phyloP scores from a whole-genome alignment of 257 asterid species.

The Oldenlandia corymbosa region DNA sequence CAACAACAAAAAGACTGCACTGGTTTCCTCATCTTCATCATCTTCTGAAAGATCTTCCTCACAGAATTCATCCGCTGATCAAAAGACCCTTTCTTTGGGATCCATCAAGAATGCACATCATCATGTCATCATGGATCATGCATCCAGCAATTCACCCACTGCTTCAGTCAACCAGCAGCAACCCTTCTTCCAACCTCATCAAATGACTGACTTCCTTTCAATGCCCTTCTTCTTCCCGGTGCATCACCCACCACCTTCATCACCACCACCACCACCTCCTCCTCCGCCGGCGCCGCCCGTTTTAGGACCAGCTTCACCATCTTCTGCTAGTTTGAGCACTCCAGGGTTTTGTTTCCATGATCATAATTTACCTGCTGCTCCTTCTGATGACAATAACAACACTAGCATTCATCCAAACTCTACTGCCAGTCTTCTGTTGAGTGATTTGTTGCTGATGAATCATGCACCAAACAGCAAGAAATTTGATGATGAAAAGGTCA shows the following conservation, averaged over 20 bases:
- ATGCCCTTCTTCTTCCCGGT: conserved; percentile 50
- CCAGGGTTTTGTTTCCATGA: conserved; percentile 55
- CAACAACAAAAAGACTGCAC: conserved; percentile 10
- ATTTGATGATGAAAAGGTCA: conserved; percentile 38
- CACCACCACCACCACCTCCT: conserved; percentile 14
- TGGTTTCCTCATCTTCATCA: conserved; percentile 50
- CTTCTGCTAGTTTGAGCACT: conserved; percentile 18
- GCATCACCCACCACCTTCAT: conserved; percentile 28
- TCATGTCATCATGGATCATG: too few relatives aligned
- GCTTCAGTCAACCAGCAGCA: conserved; percentile 57
- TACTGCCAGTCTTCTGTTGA: conserved; percentile 31
- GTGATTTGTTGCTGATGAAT: conserved; percentile 54
- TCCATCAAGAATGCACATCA: conserved; percentile 18
- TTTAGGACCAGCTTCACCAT: conserved; percentile 17
- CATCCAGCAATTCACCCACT: conserved; percentile 55
- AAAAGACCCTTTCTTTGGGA: conserved; percentile 35
- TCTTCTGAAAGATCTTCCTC: conserved; percentile 60
- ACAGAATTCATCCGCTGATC: conserved; percentile 44
- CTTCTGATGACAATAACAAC: conserved; percentile 4
- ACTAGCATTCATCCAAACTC: conserved; percentile 22
- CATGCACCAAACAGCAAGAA: conserved; percentile 34
- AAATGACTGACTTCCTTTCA: conserved; percentile 32
- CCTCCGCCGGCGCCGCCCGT: conserved; percentile 1
- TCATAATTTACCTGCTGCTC: conserved; percentile 13
- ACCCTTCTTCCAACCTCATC: conserved; percentile 29